Percentiles rank a stretch among this genome's conserved stretches.
Conservation (phyloP, 371 early-diverging fungal genomes). For the Apophysomyces ossiformis region DNA sequence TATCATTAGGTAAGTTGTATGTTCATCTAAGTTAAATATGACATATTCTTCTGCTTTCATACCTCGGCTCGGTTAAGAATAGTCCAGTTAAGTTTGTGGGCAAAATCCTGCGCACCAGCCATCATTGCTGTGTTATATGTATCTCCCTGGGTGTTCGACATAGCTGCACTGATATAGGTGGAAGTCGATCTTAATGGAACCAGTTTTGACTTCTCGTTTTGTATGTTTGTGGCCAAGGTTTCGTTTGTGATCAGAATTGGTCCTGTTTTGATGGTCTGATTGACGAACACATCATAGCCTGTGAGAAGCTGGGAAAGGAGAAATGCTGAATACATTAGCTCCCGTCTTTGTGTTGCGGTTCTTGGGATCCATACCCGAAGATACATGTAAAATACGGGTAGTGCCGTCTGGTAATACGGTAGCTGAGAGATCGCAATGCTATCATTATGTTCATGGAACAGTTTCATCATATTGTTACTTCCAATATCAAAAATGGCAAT, state of each 20-base stretch:
- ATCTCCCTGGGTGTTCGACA: slow-evolving; percentile 31
- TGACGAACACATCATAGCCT: slow-evolving; percentile 41
- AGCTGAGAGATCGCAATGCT: slow-evolving; percentile 46
- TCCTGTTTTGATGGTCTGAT: slow-evolving; percentile 43
- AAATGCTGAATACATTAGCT: slow-evolving; percentile 6
- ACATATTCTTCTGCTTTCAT: not conserved
- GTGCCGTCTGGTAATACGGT: slow-evolving; percentile 54
- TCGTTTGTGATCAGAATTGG: slow-evolving; percentile 30
- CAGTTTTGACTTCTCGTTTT: slow-evolving; percentile 39
- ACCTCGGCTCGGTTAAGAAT: slow-evolving; percentile 27
- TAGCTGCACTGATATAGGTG: slow-evolving; percentile 25
- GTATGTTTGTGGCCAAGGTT: slow-evolving; percentile 25
- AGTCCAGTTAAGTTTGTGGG: slow-evolving; percentile 38
- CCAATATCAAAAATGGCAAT: slow-evolving; percentile 33
- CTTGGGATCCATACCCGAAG: slow-evolving; percentile 32
- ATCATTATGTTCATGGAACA: slow-evolving; percentile 36
- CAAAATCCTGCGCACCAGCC: slow-evolving; percentile 31
- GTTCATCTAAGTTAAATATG: not conserved
- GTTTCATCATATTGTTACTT: slow-evolving; percentile 25
- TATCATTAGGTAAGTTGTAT: not conserved
- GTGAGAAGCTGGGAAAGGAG: slow-evolving; percentile 29
- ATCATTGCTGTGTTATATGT: slow-evolving; percentile 31
- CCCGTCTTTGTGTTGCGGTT: too few species aligned
- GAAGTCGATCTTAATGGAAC: slow-evolving; percentile 34
- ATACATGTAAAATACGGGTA: slow-evolving; percentile 55